Percentiles rank a stretch among this genome's conserved stretches.
Evolutionary conservation across 306 rosid species (phyloP).

Genomic region (Carpinus viminea): DNA sequence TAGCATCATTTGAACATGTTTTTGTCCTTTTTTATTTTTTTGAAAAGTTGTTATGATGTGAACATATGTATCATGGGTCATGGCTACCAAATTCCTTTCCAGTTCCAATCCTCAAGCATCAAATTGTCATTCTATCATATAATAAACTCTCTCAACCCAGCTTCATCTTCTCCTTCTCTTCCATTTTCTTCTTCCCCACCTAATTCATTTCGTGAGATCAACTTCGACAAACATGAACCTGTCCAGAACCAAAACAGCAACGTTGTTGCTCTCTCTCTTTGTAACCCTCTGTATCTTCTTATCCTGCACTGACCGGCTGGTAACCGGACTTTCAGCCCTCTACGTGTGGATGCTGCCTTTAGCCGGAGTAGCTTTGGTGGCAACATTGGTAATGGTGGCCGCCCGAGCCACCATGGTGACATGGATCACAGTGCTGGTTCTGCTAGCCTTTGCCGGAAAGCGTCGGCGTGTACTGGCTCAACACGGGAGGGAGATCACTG

Average conservation of each 20-base stretch:
- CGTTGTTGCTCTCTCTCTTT: constrained; percentile 26
- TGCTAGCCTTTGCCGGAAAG: constrained; percentile 52
- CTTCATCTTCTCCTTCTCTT: neutral
- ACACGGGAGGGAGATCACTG: constrained; percentile 47
- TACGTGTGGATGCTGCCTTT: constrained; percentile 9
- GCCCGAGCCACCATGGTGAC: constrained; percentile 54
- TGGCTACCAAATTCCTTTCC: constrained; percentile 39
- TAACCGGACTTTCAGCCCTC: constrained; percentile 19
- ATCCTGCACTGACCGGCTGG: constrained; percentile 2
- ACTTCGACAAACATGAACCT: neutral
- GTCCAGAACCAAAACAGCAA: constrained; percentile 20
- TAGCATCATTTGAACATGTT: too few species aligned
- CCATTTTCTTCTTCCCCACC: neutral
- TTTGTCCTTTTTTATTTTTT: too few species aligned
- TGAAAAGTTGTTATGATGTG: too few species aligned
- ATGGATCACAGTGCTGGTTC: constrained; percentile 71
- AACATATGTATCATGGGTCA: too few species aligned
- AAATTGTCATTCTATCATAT: constrained; percentile 16
- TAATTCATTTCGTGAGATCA: too few species aligned
- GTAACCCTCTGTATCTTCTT: constrained; percentile 4
- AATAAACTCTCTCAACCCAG: neutral
- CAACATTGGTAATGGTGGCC: constrained; percentile 26
- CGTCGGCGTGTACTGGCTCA: constrained; percentile 56
- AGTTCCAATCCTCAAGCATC: constrained; percentile 2
- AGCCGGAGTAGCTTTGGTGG: neutral